Evolutionary conservation across 2,329 filamentous ascomycete species (phyloP), one percentile per base, ranked within the genome.

Genomic region (Monosporascus sp.): DNA sequence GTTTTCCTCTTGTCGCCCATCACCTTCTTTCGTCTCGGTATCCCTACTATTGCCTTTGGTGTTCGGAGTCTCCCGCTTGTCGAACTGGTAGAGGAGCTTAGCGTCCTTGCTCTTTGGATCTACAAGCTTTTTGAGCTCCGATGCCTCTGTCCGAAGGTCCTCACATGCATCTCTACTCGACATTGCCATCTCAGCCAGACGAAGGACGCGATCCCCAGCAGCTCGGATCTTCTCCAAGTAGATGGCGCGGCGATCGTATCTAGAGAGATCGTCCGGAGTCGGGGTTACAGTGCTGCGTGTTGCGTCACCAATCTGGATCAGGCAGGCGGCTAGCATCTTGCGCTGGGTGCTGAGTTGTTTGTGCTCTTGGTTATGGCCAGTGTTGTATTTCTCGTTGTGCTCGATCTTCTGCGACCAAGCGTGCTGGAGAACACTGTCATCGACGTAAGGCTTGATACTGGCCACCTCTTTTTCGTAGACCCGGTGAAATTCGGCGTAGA

Each of bases 341-440:
- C 44, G 56, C 48, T 66, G 63, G 35, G 60, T 54, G 25, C 35
- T 49, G 44, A 65, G 60, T 18, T 60, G 58, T 24, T 59, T 55
- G 24, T 52, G 38, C 44, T 60, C 53, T 50, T 58, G 47, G 6
- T 49, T 52, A 17, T 60, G 52, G 9, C 50, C 55, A 20, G 35
- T 48, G 47, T 55, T 60, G 47, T 54, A 49, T 27, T 57, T 57
- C 35, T 43, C 38, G 37, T 58, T 58, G 9, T 55, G 49, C 31
- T 58, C 57, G 11, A 62, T 55, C 50, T 58, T 67, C 49, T 59
- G 55, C 18, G 53, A 54, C 67, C 67, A 68, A 20, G 67, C 60
- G n/a, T 58, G 58, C 43, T 60, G 58, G 17, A 67, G 60, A 15
- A 61, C 48, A 31, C 53, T 49, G 6, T 48, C 48, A 20, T 52